These are phyloP conservation scores for Penicillium fuscoglaucum DNA, from an alignment of 2,329 filamentous ascomycete genomes.

Conservation along the genomic window DNA sequence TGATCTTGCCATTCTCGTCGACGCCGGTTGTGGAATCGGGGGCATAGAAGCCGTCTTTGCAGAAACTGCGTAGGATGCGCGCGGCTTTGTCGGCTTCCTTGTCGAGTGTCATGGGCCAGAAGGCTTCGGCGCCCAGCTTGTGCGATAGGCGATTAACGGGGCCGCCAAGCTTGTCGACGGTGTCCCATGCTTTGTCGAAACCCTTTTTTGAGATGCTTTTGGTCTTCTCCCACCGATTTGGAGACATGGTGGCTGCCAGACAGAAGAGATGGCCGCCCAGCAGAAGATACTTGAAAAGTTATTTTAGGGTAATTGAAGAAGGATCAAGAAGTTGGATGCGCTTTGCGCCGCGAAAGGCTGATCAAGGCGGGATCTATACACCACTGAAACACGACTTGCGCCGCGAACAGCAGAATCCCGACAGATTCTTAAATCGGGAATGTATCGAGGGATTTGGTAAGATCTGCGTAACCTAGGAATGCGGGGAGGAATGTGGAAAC, in stretches of 20 bases:
- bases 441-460: slow-evolving; percentile 18
- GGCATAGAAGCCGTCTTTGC: slow-evolving; percentile 72
- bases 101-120: slow-evolving; percentile 83
- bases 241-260: slow-evolving; percentile 30
- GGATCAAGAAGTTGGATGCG: neutral
- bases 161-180: slow-evolving; percentile 67
- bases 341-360: neutral
- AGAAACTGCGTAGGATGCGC: slow-evolving; percentile 85
- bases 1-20: slow-evolving; percentile 47
- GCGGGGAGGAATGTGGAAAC: slow-evolving; percentile 15
- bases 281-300: neutral
- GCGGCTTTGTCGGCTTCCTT: slow-evolving; percentile 90
- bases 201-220: slow-evolving; percentile 59
- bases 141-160: slow-evolving; percentile 81
- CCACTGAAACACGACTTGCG: slow-evolving; percentile 11
- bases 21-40: slow-evolving; percentile 53
- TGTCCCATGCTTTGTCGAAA: slow-evolving; percentile 71
- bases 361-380: slow-evolving; percentile 14
- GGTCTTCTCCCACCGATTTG: slow-evolving; percentile 60
- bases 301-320: neutral
- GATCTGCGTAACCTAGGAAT: slow-evolving; percentile 20
- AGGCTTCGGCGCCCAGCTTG: slow-evolving; percentile 76
- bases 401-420: slow-evolving; percentile 21
- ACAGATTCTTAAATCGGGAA: slow-evolving; percentile 19
- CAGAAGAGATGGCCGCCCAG: neutral